Conservation (phyloP, 2,329 filamentous ascomycete genomes). For the Alternaria arborescens region DNA sequence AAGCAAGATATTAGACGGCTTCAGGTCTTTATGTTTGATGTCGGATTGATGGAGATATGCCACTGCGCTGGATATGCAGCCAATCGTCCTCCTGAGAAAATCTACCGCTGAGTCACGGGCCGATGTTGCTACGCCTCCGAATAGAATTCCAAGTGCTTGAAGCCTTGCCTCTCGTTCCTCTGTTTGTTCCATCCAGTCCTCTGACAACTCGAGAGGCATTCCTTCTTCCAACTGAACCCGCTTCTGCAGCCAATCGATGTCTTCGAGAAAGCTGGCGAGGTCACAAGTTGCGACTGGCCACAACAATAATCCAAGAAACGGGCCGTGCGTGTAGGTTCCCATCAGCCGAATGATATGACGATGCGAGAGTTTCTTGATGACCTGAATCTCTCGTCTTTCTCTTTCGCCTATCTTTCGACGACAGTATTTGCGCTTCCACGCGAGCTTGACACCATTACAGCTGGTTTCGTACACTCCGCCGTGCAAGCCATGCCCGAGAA, state of each 20-base stretch:
- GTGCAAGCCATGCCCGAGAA: background rate
- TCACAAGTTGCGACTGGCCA: background rate
- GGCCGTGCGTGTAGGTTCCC: fast-evolving
- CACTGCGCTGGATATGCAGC: background rate
- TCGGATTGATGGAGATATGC: background rate
- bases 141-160: too few species aligned
- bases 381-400: background rate
- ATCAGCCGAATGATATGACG: fast-evolving
- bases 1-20: background rate
- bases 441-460: background rate
- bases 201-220: background rate
- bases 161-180: background rate
- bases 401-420: background rate
- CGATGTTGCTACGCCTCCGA: too few species aligned
- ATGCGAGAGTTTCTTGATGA: background rate
- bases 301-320: fast-evolving
- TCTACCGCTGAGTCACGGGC: too few species aligned
- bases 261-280: background rate
- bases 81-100: background rate
- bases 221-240: too few species aligned
- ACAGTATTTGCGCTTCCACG: too few species aligned
- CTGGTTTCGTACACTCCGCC: background rate
- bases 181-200: background rate
- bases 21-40: background rate
- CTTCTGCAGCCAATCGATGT: background rate